A percentile compares a stretch with the other conserved stretches of the same genome.
These are phyloP conservation scores for Eleusine coracana DNA, from an alignment of 176 grass and related monocot genomes.

Conservation along the genomic window DNA sequence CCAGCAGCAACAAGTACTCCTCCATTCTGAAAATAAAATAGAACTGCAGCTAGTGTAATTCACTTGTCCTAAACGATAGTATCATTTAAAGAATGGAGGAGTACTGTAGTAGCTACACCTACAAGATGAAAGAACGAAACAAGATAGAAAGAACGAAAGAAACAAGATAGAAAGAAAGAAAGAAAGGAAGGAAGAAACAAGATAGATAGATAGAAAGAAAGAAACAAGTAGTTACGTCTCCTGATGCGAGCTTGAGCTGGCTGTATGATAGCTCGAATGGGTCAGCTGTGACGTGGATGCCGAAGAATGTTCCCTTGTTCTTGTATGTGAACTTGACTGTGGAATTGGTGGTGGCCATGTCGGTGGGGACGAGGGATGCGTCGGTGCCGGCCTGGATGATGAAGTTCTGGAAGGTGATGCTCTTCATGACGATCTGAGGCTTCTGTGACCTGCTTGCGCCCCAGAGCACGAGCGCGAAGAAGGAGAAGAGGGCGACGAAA, in stretches of 20 bases:
- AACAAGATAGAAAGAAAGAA: too few relatives aligned
- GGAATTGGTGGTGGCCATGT: conserved; percentile 91
- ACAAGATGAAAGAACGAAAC: too few relatives aligned
- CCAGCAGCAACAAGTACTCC: too few relatives aligned
- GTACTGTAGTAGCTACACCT: too few relatives aligned
- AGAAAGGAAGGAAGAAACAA: too few relatives aligned
- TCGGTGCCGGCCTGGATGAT: conserved; percentile 97
- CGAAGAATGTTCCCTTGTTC: conserved; percentile 94
- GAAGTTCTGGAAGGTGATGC: conserved; percentile 79
- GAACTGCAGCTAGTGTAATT: too few relatives aligned
- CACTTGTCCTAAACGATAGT: too few relatives aligned
- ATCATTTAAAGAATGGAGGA: too few relatives aligned
- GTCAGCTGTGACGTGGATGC: conserved; percentile 71
- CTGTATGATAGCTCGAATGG: conserved; percentile 64
- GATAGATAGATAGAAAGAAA: not conserved
- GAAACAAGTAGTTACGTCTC: conserved; percentile 51
- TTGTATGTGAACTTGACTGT: conserved; percentile 80
- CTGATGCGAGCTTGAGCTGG: conserved; percentile 69
- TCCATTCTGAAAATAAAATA: too few relatives aligned
- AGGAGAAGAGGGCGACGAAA: conserved; percentile 80
- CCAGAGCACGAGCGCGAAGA: conserved; percentile 97
- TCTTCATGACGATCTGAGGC: conserved; percentile 72
- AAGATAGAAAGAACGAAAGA: too few relatives aligned
- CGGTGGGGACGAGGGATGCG: conserved; percentile 92
- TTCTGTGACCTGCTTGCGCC: conserved; percentile 85